Base-by-base conservation (phyloP, 2,329 filamentous ascomycete species). In the Colletotrichum sp. region DNA sequence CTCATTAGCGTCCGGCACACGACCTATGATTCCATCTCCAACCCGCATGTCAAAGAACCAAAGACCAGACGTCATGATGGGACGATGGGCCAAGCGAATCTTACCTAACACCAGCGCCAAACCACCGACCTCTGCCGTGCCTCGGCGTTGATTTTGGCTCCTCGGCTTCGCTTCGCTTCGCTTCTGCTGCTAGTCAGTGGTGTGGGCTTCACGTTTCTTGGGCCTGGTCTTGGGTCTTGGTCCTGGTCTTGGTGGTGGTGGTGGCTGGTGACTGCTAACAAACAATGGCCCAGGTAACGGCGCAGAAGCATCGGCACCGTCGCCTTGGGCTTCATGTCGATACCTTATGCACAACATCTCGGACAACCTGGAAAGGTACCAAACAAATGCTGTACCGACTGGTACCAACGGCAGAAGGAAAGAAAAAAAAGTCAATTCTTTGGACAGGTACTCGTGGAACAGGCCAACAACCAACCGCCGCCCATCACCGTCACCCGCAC, bases 1-100 rank as follows among this genome's bases (percentile, higher is more conserved):
- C 44, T 52, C 44, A 52, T 52, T 52, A 52, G 44, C 44, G 55
- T 30, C 21, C 55, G 55, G 24, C 24, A 28, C 44, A 21, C n/a
- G 44, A 21, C 15, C 36, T 39, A 18, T 52, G 44, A 52, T 52
- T 52, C 44, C 18, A 21, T 52, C 44, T 52, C 10, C n/a, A 52
- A 52, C 44, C n/a, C 44, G 44, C 44, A 21, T 52, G 44, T 13
- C 44, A 52, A 52, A 52, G 44, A 52, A 32, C 26, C 57, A 60
- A 60, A 60, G 57, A 36, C 59, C 30, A 72, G 52, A 72, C 73
- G 73, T 76, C 70, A 76, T 73, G 32, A 62, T 75, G 63, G 72
- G 63, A 49, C 68, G 62, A 72, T 63, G 30, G 12, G 55, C 62
- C 62, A 44, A 67, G 72, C 63, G 28, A 9, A 44, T 64, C 55